A percentile compares a stretch with the other conserved stretches of the same genome.
Conservation (phyloP, 2,329 filamentous ascomycete species). For the Chalara sp. region DNA sequence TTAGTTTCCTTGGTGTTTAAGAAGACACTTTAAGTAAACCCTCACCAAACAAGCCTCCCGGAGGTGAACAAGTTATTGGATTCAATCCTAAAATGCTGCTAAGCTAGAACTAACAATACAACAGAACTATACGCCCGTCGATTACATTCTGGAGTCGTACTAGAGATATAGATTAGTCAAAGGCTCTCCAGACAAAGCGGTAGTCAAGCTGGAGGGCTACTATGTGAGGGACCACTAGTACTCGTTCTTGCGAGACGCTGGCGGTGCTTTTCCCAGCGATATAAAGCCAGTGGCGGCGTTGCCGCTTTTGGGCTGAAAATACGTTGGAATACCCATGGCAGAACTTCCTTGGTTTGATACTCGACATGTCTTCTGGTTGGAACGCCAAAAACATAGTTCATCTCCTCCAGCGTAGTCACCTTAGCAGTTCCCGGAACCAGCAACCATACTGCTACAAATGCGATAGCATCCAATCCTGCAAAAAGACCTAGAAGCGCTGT, state of each 20-base stretch:
- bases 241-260: neutral
- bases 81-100: no score
- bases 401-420: slow-evolving; percentile 26
- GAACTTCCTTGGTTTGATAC: slow-evolving; percentile 15
- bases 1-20: no score
- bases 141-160: no score
- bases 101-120: no score
- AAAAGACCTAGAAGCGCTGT: neutral
- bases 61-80: no score
- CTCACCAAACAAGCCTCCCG: no score
- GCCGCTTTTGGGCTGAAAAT: neutral
- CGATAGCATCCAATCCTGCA: neutral
- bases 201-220: no score
- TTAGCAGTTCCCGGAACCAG: slow-evolving; percentile 47
- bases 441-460: neutral
- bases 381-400: slow-evolving; percentile 39
- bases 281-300: neutral
- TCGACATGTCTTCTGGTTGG: slow-evolving; percentile 16
- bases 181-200: no score
- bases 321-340: slow-evolving; percentile 11
- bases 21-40: no score
- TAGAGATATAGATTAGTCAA: no score
- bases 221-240: neutral
- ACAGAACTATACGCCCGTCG: no score
- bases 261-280: neutral